Conservation (phyloP, 108 stramenopile genomes). For the Aureococcus anophagefferens region DNA sequence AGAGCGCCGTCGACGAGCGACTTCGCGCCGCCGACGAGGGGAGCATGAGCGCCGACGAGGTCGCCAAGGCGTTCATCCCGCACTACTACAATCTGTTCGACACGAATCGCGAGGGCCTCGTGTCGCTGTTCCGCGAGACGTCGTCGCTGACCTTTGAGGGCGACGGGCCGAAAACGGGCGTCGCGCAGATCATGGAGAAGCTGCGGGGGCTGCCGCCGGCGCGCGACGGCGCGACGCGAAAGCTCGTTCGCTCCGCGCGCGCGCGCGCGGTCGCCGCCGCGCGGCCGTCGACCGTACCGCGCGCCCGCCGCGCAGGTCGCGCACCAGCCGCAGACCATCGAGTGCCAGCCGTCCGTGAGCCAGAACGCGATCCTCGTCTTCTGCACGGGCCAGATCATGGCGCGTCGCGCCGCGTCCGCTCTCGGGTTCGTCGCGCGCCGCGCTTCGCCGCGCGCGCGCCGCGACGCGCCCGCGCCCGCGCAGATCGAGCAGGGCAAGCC, state of each 20-base stretch:
- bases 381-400: slow-evolving; percentile 57
- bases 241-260: background rate
- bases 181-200: slow-evolving; percentile 54
- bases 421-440: background rate
- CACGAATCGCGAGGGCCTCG: slow-evolving; percentile 46
- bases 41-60: slow-evolving; percentile 76
- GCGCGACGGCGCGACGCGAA: background rate
- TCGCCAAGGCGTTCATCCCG: slow-evolving; percentile 67
- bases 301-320: too few relatives aligned
- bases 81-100: slow-evolving; percentile 68
- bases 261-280: background rate
- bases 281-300: slow-evolving; percentile 49
- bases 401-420: background rate
- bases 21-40: too few relatives aligned
- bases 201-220: slow-evolving; percentile 14
- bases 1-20: too few relatives aligned
- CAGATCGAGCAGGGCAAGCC: slow-evolving; percentile 77
- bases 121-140: slow-evolving; percentile 42
- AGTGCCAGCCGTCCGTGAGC: slow-evolving; percentile 64
- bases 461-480: background rate
- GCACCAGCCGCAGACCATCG: slow-evolving; percentile 65
- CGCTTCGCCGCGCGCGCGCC: too few relatives aligned
- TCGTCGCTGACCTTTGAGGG: slow-evolving; percentile 83
- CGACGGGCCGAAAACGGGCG: slow-evolving; percentile 48
- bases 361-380: slow-evolving; percentile 63